These are phyloP conservation scores for Cucurbita ficifolia DNA, from an alignment of 306 rosid genomes.

Conservation along the genomic window DNA sequence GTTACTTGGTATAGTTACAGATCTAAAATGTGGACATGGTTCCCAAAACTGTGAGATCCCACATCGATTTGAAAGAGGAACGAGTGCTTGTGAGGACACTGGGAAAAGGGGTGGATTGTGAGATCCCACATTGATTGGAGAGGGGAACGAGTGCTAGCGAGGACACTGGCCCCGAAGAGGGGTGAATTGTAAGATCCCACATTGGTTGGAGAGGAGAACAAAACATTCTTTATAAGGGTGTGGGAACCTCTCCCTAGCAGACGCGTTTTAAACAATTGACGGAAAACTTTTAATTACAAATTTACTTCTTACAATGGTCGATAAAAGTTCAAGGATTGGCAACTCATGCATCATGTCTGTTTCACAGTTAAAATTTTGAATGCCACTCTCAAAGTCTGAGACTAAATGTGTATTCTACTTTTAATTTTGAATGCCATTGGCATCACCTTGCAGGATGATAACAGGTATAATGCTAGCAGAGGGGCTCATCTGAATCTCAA, in stretches of 20 bases:
- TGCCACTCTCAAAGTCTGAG: not conserved
- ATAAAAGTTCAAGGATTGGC: not conserved
- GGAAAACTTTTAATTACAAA: not conserved
- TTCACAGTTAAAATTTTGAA: not conserved
- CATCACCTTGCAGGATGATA: conserved; percentile 61
- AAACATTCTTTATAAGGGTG: too few species aligned
- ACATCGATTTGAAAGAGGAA: too few species aligned
- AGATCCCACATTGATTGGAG: too few species aligned
- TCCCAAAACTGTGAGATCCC: not conserved
- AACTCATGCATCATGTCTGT: not conserved
- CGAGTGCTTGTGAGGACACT: too few species aligned
- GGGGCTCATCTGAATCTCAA: conserved; percentile 99
- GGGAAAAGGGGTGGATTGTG: too few species aligned
- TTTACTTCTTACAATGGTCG: not conserved
- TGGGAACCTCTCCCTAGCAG: too few species aligned
- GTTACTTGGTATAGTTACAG: not conserved
- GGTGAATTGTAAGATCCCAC: too few species aligned
- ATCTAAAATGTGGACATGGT: not conserved
- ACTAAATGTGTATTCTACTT: not conserved
- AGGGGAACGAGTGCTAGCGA: too few species aligned
- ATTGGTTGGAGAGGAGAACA: too few species aligned
- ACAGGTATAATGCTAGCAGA: conserved; percentile 97
- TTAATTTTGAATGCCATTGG: not conserved
- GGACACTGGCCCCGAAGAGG: too few species aligned
- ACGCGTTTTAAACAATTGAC: too few species aligned